These are phyloP conservation scores for Rhytidiadelphus loreus DNA, from an alignment of 225 moss, liverwort and hornwort genomes.

Conservation along the genomic window DNA sequence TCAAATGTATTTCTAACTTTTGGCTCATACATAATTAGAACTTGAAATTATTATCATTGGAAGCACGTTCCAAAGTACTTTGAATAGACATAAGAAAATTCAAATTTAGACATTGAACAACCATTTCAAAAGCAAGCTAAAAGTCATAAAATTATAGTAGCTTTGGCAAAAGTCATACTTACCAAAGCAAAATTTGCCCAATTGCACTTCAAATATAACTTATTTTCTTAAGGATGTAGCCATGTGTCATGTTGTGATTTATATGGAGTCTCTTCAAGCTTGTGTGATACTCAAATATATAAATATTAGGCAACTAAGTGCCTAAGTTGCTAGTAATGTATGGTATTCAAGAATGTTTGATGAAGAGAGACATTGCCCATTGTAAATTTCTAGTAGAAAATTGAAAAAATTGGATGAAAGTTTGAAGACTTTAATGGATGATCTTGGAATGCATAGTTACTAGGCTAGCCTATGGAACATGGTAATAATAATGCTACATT, in stretches of 20 bases:
- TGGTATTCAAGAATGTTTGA: neutral
- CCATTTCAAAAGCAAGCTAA: neutral
- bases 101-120: neutral
- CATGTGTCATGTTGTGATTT: neutral
- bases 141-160: neutral
- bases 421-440: neutral
- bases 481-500: neutral
- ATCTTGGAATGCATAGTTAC: neutral
- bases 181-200: neutral
- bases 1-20: neutral
- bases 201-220: neutral
- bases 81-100: neutral
- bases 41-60: neutral
- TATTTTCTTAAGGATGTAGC: neutral
- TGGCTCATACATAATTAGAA: neutral
- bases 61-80: neutral
- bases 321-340: neutral
- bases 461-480: fast-evolving
- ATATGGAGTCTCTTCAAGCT: neutral
- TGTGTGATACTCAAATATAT: neutral
- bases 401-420: neutral
- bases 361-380: neutral
- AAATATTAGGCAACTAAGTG: neutral
- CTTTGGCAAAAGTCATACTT: neutral
- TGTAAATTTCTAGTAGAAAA: neutral